Conservation (phyloP, 2,329 filamentous ascomycete species). For the Venturia carpophila region DNA sequence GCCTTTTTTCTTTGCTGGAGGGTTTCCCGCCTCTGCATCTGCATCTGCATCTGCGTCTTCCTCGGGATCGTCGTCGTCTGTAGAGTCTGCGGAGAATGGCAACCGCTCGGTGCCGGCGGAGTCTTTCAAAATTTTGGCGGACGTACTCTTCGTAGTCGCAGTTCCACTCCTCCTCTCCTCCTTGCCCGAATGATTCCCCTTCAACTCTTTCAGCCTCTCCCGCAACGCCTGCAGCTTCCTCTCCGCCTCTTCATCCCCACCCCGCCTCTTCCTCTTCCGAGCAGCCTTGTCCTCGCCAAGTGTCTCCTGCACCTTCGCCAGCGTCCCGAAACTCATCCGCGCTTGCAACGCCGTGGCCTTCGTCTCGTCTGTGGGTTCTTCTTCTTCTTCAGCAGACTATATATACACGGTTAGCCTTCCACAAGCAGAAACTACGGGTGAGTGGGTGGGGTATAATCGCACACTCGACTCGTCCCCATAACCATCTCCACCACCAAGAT, state of each 20-base stretch:
- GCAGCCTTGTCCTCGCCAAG: conserved; percentile 38
- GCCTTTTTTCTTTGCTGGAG: conserved; percentile 26
- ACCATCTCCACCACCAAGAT: neutral
- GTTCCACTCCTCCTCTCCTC: conserved; percentile 22
- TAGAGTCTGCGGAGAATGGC: neutral
- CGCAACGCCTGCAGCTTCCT: conserved; percentile 41
- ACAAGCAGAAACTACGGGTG: no score
- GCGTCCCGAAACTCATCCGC: conserved; percentile 77
- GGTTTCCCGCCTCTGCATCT: neutral
- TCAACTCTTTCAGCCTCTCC: conserved; percentile 37
- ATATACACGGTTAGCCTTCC: neutral
- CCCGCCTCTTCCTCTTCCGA: conserved; percentile 38
- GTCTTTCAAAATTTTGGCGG: conserved; percentile 21
- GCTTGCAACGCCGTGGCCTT: conserved; percentile 36
- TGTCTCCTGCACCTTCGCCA: conserved; percentile 75
- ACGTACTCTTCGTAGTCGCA: conserved; percentile 18
- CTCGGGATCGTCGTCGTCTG: conserved; percentile 19
- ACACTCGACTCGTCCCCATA: conserved; percentile 3
- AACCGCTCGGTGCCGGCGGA: neutral
- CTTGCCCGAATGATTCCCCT: conserved; percentile 28
- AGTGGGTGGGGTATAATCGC: no score
- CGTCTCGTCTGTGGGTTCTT: conserved; percentile 3
- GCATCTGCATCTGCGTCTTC: conserved; percentile 25
- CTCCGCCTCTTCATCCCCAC: conserved; percentile 33
- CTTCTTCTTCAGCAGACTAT: neutral